phyloP scores from a whole-genome alignment of 2,329 filamentous ascomycete species.

The Trichoderma polysporum region DNA sequence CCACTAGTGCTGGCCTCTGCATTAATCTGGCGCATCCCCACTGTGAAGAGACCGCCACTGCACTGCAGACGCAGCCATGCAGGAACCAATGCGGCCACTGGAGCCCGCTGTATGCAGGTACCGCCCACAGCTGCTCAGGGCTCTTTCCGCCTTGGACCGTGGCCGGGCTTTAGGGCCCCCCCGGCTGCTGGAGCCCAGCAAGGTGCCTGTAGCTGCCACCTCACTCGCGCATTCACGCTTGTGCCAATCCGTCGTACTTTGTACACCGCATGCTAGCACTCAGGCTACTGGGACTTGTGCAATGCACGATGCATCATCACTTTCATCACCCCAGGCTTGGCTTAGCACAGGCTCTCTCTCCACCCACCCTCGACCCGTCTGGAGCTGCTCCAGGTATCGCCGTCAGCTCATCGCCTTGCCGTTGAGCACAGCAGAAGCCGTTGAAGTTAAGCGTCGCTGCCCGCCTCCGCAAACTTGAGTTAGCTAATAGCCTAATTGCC shows the following conservation, averaged over 20 bases:
- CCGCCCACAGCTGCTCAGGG: constrained; percentile 13
- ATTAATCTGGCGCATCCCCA: background rate
- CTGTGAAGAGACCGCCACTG: constrained; percentile 19
- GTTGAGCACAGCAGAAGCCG: background rate
- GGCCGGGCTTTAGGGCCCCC: background rate
- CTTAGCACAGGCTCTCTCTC: background rate
- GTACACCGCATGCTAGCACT: background rate
- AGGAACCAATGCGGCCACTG: constrained; percentile 20
- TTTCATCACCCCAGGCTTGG: background rate
- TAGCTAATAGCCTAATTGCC: constrained; percentile 4
- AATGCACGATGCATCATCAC: constrained; percentile 15
- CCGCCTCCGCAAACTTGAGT: constrained; percentile 11
- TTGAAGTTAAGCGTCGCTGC: background rate
- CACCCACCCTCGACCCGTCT: background rate
- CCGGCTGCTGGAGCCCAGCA: background rate
- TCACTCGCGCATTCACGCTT: background rate
- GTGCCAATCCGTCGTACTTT: background rate
- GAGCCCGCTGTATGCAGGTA: constrained; percentile 20
- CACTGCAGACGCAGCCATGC: constrained; percentile 20
- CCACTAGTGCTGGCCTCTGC: constrained; percentile 4
- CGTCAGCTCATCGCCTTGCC: constrained; percentile 16
- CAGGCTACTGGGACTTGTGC: constrained; percentile 1
- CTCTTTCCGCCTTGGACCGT: constrained; percentile 16
- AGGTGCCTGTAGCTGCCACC: constrained; percentile 12
- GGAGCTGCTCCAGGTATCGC: background rate